Evolutionary conservation across 164 flowering plant species (phyloP).

Genomic region (Stephania japonica): DNA sequence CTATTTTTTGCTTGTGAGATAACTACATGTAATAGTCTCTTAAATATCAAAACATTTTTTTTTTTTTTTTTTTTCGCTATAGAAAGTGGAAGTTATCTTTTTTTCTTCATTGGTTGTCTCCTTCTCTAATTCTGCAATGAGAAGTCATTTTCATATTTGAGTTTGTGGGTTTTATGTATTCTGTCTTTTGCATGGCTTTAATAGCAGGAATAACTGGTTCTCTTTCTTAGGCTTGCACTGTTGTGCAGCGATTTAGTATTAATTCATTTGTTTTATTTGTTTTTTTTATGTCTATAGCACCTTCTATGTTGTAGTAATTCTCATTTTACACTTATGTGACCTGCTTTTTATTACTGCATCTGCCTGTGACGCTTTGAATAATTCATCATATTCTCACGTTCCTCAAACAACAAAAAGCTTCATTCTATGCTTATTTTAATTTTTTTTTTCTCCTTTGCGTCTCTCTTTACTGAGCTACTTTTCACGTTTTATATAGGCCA

Average conservation of each 20-base stretch:
- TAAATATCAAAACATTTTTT: too few relatives aligned
- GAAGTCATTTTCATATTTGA: too few relatives aligned
- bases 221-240: neutral
- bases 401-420: neutral
- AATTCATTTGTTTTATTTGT: neutral
- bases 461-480: neutral
- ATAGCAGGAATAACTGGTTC: neutral
- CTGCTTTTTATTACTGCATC: neutral
- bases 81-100: too few relatives aligned
- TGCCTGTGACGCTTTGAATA: neutral
- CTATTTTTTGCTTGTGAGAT: too few relatives aligned
- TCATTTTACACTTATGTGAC: neutral
- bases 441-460: neutral
- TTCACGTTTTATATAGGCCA: slow-evolving; percentile 36
- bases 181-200: neutral
- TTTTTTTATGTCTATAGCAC: neutral
- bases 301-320: neutral
- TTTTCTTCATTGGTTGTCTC: too few relatives aligned
- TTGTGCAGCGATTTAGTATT: neutral
- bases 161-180: neutral
- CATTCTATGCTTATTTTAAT: neutral
- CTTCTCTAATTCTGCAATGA: too few relatives aligned
- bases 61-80: too few relatives aligned
- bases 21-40: too few relatives aligned
- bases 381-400: neutral